Evolutionary conservation across 2,329 filamentous ascomycete genomes (phyloP), one percentile per base, ranked within the genome.

Genomic region (Periconia digitata): DNA sequence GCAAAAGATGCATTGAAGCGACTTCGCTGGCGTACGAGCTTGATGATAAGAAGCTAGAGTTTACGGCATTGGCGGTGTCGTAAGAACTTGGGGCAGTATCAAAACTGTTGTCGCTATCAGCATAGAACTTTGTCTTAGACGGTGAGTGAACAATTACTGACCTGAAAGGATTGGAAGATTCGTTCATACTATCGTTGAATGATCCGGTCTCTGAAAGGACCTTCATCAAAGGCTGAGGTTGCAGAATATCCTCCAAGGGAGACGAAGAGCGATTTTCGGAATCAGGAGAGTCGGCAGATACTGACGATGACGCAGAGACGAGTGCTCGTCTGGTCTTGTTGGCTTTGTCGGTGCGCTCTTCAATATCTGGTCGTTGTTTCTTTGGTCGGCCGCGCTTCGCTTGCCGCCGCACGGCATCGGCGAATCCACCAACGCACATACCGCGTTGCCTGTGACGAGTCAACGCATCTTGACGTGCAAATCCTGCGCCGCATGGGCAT

Each of bases 391-490:
- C 84, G 51, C 86, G 83, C 72, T 87, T 87, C 32, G 80, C 80
- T 27, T 81, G 79, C 68, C 85, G 85, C 66, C 84, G 82, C 22
- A 86, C 80, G 42, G 84, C 79, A 34, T 92, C 92, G 55, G 95
- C 90, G 62, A 97, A 95, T 5, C 91, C 92, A 47, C 94, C 94
- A 47, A 94, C 87, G 72, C 94, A 99, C 89, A 96, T 96, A 46
- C 92, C 94, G 35, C 94, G 86, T 72, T 97, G 94, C 45, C 92
- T 85, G 70, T 99, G 94, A 47, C 94, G 84, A 18, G 94, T 97
- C 44, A 99, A 81, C 15, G 94, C 94, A 70, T 99, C 94, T 65
- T 97, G 92, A 47, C 94, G 85, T 27, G 92, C 92, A 69, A 99
- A 99, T 58, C 87, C 90, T 72, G 95, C 95, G 48, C 92, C 91